Evolutionary conservation across 2,329 filamentous ascomycete species (phyloP).

Genomic region (Neopestalotiopsis sp.): DNA sequence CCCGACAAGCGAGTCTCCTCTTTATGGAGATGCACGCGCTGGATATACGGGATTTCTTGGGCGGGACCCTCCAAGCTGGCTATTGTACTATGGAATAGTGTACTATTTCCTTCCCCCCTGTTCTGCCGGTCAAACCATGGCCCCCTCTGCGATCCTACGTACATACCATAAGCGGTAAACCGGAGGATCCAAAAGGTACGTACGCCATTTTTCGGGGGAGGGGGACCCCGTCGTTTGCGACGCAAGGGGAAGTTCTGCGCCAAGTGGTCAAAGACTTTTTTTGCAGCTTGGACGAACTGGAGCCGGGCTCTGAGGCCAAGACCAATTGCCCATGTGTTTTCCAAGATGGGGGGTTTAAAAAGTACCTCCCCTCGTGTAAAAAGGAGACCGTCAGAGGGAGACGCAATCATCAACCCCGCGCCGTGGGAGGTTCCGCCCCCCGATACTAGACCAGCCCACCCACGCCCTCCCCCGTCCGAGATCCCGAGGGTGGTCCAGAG

Average conservation of each 20-base stretch:
- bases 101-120: too few species aligned
- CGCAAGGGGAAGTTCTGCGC: not conserved
- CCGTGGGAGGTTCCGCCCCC: not conserved
- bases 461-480: not conserved
- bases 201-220: not conserved
- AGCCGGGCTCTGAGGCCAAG: too few species aligned
- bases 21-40: too few species aligned
- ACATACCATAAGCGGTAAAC: not conserved
- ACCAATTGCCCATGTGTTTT: too few species aligned
- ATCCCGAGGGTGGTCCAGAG: not conserved
- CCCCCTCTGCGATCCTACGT: not conserved
- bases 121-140: not conserved
- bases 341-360: not conserved
- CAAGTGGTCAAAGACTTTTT: not conserved
- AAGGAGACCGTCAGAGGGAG: not conserved
- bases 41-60: too few species aligned
- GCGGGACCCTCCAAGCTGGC: too few species aligned
- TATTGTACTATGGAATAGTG: too few species aligned
- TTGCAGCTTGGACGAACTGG: too few species aligned
- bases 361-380: not conserved
- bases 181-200: not conserved
- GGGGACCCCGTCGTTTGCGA: too few species aligned
- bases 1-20: too few species aligned
- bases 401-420: not conserved
- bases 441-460: not conserved